Evolutionary conservation across 345 rosid genomes (phyloP).

Genomic region (Gossypium anomalum): DNA sequence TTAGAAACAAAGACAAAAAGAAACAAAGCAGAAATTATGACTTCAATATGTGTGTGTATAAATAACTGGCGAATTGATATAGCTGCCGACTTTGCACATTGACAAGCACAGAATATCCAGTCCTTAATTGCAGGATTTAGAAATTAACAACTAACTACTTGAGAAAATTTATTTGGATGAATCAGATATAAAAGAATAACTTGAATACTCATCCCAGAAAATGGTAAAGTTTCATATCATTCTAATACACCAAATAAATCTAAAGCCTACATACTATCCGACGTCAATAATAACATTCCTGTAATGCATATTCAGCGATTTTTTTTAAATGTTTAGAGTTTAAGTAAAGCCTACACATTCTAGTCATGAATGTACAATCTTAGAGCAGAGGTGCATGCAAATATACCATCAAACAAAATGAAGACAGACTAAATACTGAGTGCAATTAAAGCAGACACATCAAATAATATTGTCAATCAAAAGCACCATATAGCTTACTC

Average conservation of each 20-base stretch:
- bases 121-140: neutral
- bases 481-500: slow-evolving; percentile 52
- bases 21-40: neutral
- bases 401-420: neutral
- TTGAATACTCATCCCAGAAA: neutral
- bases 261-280: neutral
- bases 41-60: no score
- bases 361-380: neutral
- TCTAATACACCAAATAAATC: neutral
- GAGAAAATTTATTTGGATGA: neutral
- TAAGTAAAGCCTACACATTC: neutral
- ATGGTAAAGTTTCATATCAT: neutral
- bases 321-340: neutral
- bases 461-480: slow-evolving; percentile 1
- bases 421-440: neutral
- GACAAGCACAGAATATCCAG: neutral
- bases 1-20: neutral
- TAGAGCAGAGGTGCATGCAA: neutral
- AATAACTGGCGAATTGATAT: neutral
- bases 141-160: neutral
- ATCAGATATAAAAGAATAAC: neutral
- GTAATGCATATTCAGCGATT: neutral
- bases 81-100: neutral
- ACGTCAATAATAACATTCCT: neutral
- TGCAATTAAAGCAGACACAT: neutral